Percentiles rank a stretch among this genome's conserved stretches.
Evolutionary conservation across 2,329 filamentous ascomycete species (phyloP).

Genomic region (Cadophora sp.): DNA sequence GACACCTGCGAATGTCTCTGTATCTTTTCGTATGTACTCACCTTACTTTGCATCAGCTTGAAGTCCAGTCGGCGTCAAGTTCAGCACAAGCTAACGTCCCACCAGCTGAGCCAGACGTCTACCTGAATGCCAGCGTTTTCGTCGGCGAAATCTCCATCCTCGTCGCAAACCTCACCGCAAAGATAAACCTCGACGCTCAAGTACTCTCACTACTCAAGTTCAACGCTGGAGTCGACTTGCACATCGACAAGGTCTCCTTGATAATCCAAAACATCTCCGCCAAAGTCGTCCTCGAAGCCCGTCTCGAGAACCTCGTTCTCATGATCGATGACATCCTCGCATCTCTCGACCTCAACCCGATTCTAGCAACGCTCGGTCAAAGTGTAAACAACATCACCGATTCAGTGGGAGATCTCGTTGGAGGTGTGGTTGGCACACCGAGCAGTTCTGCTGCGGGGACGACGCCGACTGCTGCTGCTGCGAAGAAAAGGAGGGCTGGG

Average conservation of each 20-base stretch:
- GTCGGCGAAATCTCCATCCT: constrained; percentile 65
- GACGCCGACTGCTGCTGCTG: background rate
- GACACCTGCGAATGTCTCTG: constrained; percentile 52
- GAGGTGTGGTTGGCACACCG: constrained; percentile 26
- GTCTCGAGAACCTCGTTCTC: constrained; percentile 63
- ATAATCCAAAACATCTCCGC: constrained; percentile 64
- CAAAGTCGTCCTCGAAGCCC: constrained; percentile 63
- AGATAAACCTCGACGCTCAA: constrained; percentile 65
- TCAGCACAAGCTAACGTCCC: background rate
- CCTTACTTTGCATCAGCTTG: background rate
- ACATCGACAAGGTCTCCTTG: constrained; percentile 61
- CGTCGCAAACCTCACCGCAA: constrained; percentile 65
- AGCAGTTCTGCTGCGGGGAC: constrained; percentile 26
- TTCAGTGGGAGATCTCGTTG: constrained; percentile 43
- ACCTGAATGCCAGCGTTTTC: constrained; percentile 63
- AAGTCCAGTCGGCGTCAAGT: background rate
- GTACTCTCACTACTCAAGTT: constrained; percentile 64
- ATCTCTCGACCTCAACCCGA: constrained; percentile 65
- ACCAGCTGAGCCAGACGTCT: constrained; percentile 59
- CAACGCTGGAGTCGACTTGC: constrained; percentile 65
- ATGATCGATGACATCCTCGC: constrained; percentile 65
- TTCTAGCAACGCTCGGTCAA: constrained; percentile 61
- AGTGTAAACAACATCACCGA: constrained; percentile 56
- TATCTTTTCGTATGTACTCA: background rate
- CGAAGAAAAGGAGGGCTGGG: background rate